These are phyloP conservation scores for Ligustrum vulgare DNA, from an alignment of 257 asterid genomes.

Conservation along the genomic window DNA sequence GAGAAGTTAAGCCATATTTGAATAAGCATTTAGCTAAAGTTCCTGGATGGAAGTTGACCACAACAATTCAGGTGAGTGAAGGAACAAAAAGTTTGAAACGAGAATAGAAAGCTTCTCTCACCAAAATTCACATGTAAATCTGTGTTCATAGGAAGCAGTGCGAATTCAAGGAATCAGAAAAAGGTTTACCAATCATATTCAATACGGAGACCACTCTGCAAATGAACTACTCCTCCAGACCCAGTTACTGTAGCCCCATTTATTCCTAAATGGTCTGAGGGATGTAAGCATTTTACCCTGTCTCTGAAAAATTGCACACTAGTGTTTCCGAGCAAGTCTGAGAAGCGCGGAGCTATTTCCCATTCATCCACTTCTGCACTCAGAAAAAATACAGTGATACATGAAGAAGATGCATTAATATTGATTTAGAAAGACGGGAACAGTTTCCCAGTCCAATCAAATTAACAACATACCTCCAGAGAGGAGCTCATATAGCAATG, in stretches of 20 bases:
- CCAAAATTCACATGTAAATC: slow-evolving; percentile 11
- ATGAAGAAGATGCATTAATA: slow-evolving; percentile 6
- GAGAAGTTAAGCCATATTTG: slow-evolving; percentile 1
- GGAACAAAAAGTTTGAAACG: not conserved
- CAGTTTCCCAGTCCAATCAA: slow-evolving; percentile 15
- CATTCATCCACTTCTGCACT: slow-evolving; percentile 91
- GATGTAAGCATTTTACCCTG: slow-evolving; percentile 67
- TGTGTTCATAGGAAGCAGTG: slow-evolving; percentile 18
- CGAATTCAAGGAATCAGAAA: slow-evolving; percentile 21
- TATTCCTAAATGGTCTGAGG: slow-evolving; percentile 63
- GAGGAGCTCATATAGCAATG: slow-evolving; percentile 88
- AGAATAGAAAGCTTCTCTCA: not conserved
- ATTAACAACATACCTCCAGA: slow-evolving; percentile 70
- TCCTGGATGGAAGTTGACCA: not conserved
- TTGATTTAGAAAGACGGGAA: slow-evolving; percentile 18
- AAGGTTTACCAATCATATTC: slow-evolving; percentile 91
- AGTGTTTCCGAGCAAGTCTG: slow-evolving; percentile 78
- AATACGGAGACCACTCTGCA: slow-evolving; percentile 77
- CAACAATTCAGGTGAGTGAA: not conserved
- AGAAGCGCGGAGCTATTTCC: slow-evolving; percentile 97
- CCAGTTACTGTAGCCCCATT: slow-evolving; percentile 40
- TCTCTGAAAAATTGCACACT: slow-evolving; percentile 72
- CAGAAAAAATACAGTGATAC: slow-evolving; percentile 11
- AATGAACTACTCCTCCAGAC: slow-evolving; percentile 78
- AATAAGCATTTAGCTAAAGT: not conserved